These are phyloP conservation scores for Breviolum minutum DNA, from an alignment of 73 alveolate genomes.

Conservation along the genomic window DNA sequence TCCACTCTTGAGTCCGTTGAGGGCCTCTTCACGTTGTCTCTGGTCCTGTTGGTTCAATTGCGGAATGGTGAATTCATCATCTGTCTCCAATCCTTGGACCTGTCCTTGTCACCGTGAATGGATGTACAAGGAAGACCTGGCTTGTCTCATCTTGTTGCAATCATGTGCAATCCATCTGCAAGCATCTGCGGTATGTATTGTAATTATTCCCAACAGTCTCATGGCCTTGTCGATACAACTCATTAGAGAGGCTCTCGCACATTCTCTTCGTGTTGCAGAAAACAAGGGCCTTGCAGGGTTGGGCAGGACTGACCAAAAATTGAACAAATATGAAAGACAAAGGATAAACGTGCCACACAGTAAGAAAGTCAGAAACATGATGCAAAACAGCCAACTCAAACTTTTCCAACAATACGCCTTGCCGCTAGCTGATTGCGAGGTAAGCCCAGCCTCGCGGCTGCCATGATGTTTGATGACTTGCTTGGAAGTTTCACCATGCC, in stretches of 20 bases:
- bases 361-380: no score
- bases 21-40: conserved; percentile 92
- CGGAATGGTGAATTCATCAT: background rate
- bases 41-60: conserved; percentile 18
- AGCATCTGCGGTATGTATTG: background rate
- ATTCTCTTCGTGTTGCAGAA: conserved; percentile 90
- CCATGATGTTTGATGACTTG: background rate
- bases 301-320: background rate
- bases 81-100: background rate
- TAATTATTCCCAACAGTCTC: background rate
- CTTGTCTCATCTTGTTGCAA: background rate
- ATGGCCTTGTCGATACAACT: conserved; percentile 61
- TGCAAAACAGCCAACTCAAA: background rate
- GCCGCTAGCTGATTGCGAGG: conserved; percentile 57
- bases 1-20: conserved; percentile 60
- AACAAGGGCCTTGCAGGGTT: conserved; percentile 50
- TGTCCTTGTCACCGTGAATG: conserved; percentile 93
- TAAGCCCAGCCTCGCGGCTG: conserved; percentile 62
- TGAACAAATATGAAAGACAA: background rate
- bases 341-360: background rate
- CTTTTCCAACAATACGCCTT: conserved; percentile 27
- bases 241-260: conserved; percentile 77
- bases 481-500: background rate
- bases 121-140: conserved; percentile 91
- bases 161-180: background rate